phyloP scores from a whole-genome alignment of 768 basidiomycete species.

The Ephemerocybe angulata region DNA sequence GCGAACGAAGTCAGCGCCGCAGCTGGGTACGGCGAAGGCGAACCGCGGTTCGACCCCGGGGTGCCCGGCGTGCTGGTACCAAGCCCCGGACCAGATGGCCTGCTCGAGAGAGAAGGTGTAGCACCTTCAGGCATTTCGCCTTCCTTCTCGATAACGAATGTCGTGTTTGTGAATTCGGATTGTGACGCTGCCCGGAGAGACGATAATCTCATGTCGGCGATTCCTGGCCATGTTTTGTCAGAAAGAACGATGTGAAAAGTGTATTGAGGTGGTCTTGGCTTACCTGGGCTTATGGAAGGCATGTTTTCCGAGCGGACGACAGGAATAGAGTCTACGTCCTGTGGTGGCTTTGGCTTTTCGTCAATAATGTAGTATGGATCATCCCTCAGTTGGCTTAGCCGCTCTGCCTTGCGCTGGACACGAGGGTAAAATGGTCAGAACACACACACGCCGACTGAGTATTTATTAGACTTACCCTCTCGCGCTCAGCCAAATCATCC shows the following conservation, averaged over 20 bases:
- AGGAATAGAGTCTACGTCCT: constrained; percentile 89
- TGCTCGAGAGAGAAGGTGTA: constrained; percentile 14
- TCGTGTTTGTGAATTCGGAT: constrained; percentile 35
- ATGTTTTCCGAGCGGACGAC: constrained; percentile 80
- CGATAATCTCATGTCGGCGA: constrained; percentile 36
- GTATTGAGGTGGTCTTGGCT: not conserved
- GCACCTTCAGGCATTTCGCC: constrained; percentile 85
- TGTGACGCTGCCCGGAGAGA: constrained; percentile 40
- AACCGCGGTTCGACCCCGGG: not conserved
- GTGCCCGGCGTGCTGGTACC: too few relatives aligned
- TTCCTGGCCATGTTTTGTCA: constrained; percentile 17
- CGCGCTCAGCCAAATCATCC: constrained; percentile 58
- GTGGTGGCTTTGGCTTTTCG: constrained; percentile 40
- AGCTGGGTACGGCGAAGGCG: not conserved
- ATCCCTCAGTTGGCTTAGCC: constrained; percentile 70
- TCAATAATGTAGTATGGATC: constrained; percentile 92
- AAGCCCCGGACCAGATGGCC: too few relatives aligned
- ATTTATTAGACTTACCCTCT: constrained; percentile 46
- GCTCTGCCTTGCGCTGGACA: constrained; percentile 68
- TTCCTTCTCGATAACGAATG: constrained; percentile 65
- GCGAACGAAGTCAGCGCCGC: constrained; percentile 41
- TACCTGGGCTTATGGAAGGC: constrained; percentile 42
- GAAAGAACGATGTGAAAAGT: not conserved
- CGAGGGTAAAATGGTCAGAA: not conserved
- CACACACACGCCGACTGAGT: not conserved